Percentiles rank a stretch among this genome's conserved stretches.
Evolutionary conservation across 306 rosid genomes (phyloP).

Genomic region (Morella rubra): DNA sequence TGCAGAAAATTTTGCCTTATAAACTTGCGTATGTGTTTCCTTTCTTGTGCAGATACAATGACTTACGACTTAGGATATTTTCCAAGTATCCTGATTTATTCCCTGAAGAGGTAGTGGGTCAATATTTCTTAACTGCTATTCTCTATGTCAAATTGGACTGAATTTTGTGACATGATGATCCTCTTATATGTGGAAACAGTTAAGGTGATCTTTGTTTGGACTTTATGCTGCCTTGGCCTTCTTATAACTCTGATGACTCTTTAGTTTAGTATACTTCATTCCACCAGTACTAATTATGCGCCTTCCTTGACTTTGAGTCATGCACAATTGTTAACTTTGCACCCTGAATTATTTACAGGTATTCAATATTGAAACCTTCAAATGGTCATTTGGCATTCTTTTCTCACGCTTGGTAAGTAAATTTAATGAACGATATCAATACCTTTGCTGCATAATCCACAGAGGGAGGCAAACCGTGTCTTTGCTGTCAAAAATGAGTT

Average conservation of each 20-base stretch:
- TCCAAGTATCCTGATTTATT: constrained; percentile 80
- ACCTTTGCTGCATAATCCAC: constrained; percentile 17
- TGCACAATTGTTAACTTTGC: constrained; percentile 17
- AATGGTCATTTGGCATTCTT: constrained; percentile 96
- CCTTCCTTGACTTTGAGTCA: constrained; percentile 8
- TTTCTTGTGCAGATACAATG: constrained; percentile 68
- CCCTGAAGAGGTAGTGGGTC: constrained; percentile 79
- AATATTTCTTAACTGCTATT: neutral
- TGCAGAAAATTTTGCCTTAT: constrained; percentile 16
- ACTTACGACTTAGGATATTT: constrained; percentile 82
- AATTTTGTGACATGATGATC: neutral
- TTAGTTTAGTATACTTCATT: neutral
- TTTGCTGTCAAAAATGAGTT: neutral
- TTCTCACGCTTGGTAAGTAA: constrained; percentile 94
- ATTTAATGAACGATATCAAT: constrained; percentile 15
- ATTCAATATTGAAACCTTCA: constrained; percentile 85
- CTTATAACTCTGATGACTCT: neutral
- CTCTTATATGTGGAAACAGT: neutral
- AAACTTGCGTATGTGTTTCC: constrained; percentile 1
- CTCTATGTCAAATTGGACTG: neutral
- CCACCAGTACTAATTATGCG: neutral
- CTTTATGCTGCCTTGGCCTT: neutral
- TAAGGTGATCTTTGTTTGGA: neutral
- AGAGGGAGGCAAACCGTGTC: neutral
- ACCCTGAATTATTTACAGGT: constrained; percentile 56